These are phyloP conservation scores for Funneliformis caledonium DNA, from an alignment of 371 early-diverging fungal species.

Conservation along the genomic window DNA sequence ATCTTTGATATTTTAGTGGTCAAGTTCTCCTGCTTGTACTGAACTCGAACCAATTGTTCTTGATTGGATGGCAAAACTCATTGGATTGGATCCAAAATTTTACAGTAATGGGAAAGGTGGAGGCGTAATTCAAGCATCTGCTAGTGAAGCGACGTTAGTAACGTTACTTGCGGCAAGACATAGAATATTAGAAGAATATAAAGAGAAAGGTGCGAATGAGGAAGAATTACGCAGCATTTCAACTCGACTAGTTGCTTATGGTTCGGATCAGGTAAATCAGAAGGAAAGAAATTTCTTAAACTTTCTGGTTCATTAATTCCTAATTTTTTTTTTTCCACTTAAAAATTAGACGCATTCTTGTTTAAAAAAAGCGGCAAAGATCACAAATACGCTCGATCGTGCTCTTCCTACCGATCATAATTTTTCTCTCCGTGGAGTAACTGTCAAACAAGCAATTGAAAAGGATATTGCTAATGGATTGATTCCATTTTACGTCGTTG, in stretches of 20 bases:
- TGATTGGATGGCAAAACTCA: constrained; percentile 66
- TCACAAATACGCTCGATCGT: constrained; percentile 49
- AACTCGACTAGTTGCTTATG: constrained; percentile 56
- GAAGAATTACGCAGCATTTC: constrained; percentile 30
- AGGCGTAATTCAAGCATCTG: constrained; percentile 66
- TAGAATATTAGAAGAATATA: constrained; percentile 43
- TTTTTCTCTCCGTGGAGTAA: constrained; percentile 44
- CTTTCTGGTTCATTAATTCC: neutral
- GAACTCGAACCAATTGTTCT: constrained; percentile 64
- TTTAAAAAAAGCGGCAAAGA: constrained; percentile 54
- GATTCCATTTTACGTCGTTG: constrained; percentile 61
- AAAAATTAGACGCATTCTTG: constrained; percentile 55
- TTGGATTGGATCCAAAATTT: constrained; percentile 55
- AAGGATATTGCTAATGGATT: constrained; percentile 55
- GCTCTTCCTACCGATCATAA: constrained; percentile 46
- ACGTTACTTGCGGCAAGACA: constrained; percentile 62
- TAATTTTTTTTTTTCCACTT: neutral
- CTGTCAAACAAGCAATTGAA: constrained; percentile 48
- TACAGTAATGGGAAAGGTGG: constrained; percentile 56
- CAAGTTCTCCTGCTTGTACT: constrained; percentile 59
- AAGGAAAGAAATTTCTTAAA: neutral
- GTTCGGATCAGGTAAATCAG: constrained; percentile 51
- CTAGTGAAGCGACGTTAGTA: constrained; percentile 62
- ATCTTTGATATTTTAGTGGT: constrained; percentile 50
- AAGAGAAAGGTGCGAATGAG: constrained; percentile 23